Evolutionary conservation across 768 basidiomycete genomes (phyloP), one percentile per base, ranked within the genome.

Genomic region (Pleurotus sapidus): DNA sequence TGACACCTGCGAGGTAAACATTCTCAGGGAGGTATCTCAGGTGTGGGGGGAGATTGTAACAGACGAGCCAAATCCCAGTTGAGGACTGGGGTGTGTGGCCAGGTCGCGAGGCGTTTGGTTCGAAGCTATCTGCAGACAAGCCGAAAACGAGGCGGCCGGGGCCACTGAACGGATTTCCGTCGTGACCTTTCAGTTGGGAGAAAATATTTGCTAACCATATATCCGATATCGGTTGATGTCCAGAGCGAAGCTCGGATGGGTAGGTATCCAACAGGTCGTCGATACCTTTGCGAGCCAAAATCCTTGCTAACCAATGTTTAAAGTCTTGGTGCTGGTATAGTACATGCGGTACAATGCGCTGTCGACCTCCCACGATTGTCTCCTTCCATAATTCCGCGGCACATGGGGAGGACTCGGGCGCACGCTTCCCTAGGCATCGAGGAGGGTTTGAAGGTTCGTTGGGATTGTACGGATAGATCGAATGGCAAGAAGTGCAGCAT

Each of bases 271-370:
- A 51, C 14, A 62, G 42, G 11, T 68, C 65, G 40, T 69, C 68
- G 12, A 70, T 67, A 3, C 64, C 67, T 25, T 60, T 64, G 6
- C 68, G 46, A 7, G 66, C 67, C 1, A 70, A 46, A 5, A 70
- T 20, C 3, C 65, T 60, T 1, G 62, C 68, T 3, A 69, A 12
- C 68, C 69, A 70, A 1, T 58, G 23, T 48, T 67, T 66, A 3
- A 70, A 17, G 2, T 55, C 54, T 6, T 70, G 66, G 45, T 68
- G 63, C 4, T 65, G 56, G 45, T 65, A 67, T 15, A 38, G 62
- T 0, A 43, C 5, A 30, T 5, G 5, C 27, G 27, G 27, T 30
- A 30, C 27, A 30, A 30, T 3, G 27, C 27, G 27, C 27, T 30
- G 27, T 30, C 27, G 27, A 30, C 27, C 27, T 30, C 27, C 27